Evolutionary conservation across 768 basidiomycete species (phyloP).

Genomic region (Phaeotremella skinneri): DNA sequence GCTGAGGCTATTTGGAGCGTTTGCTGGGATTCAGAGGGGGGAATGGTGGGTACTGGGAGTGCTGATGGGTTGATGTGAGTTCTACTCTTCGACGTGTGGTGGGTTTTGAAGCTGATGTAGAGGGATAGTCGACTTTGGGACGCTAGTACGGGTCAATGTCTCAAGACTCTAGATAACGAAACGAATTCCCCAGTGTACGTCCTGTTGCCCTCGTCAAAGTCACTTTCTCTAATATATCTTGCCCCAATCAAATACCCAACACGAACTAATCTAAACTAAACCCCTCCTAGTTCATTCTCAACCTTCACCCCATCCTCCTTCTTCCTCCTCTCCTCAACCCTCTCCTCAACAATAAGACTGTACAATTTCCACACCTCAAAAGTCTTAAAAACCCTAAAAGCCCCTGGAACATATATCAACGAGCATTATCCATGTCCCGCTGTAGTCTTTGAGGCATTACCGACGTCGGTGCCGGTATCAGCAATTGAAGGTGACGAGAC

Average conservation of each 20-base stretch:
- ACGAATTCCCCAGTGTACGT: conserved; percentile 85
- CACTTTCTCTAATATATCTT: conserved; percentile 1
- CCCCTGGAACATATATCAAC: conserved; percentile 63
- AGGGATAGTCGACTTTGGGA: conserved; percentile 88
- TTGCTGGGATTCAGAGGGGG: conserved; percentile 90
- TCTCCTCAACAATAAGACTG: conserved; percentile 88
- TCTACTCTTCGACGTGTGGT: not conserved
- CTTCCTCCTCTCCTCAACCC: conserved; percentile 83
- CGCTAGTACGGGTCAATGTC: conserved; percentile 91
- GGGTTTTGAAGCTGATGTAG: not conserved
- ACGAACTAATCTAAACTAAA: conserved; percentile 8
- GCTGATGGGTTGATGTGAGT: conserved; percentile 96
- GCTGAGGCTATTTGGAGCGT: conserved; percentile 96
- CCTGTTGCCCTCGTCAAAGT: conserved; percentile 25
- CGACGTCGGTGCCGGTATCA: not conserved
- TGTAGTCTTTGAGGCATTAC: conserved; percentile 21
- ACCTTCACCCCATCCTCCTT: conserved; percentile 88
- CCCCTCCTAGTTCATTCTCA: conserved; percentile 67
- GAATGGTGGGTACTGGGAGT: conserved; percentile 86
- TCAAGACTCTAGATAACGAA: conserved; percentile 95
- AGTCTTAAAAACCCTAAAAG: conserved; percentile 87
- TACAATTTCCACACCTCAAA: conserved; percentile 92
- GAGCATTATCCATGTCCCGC: conserved; percentile 75
- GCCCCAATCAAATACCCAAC: not conserved
- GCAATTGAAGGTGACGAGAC: conserved; percentile 55